These are phyloP conservation scores for Globisporangium nunn DNA, from an alignment of 352 stramenopile genomes.

Conservation along the genomic window DNA sequence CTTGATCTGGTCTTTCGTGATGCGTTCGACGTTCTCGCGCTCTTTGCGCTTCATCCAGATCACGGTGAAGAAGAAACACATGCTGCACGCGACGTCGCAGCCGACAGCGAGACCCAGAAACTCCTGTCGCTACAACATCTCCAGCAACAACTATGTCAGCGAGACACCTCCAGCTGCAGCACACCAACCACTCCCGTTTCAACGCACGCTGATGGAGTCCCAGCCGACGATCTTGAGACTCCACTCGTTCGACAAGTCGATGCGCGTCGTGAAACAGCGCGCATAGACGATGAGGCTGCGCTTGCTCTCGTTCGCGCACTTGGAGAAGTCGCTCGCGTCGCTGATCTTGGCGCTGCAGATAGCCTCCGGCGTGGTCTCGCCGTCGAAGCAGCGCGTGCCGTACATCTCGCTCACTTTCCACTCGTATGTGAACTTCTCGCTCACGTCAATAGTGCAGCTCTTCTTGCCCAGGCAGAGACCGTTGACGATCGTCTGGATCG, in stretches of 20 bases:
- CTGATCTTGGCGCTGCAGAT: constrained; percentile 39
- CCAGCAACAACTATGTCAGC: not conserved
- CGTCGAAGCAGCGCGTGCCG: constrained; percentile 30
- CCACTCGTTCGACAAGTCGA: constrained; percentile 65
- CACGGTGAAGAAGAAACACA: constrained; percentile 60
- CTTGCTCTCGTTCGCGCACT: constrained; percentile 21
- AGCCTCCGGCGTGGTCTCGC: constrained; percentile 20
- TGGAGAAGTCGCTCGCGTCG: constrained; percentile 50
- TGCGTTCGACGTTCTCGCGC: constrained; percentile 47
- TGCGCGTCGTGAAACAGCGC: constrained; percentile 69
- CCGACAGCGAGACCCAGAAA: constrained; percentile 65
- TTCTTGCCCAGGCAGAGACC: constrained; percentile 64
- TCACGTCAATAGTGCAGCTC: constrained; percentile 60
- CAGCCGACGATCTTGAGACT: constrained; percentile 74
- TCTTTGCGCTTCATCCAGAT: constrained; percentile 73
- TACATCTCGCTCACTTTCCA: constrained; percentile 46
- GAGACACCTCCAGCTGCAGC: not conserved
- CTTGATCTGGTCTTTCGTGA: constrained; percentile 58
- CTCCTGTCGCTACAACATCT: constrained; percentile 37
- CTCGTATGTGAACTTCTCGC: constrained; percentile 39
- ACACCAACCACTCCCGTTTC: not conserved
- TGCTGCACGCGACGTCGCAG: constrained; percentile 60
- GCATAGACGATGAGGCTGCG: constrained; percentile 66
- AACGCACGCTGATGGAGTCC: constrained; percentile 64
- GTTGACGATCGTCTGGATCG: constrained; percentile 57